These are phyloP conservation scores for Moesziomyces sp. DNA, from an alignment of 1,284 basidiomycete species.

Conservation along the genomic window DNA sequence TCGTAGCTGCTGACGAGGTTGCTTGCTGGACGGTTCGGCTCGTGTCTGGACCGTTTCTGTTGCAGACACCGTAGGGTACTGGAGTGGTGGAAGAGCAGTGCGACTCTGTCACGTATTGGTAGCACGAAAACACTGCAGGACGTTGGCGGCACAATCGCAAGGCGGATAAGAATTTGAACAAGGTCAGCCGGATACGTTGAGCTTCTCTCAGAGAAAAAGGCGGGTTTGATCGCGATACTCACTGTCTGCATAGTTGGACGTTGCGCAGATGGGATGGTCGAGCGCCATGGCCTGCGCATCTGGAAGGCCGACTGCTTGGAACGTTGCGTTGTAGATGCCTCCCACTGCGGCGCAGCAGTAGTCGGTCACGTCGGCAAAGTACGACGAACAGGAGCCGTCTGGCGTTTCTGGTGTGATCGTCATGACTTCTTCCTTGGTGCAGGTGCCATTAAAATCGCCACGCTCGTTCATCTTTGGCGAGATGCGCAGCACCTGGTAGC, in stretches of 20 bases:
- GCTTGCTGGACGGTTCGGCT: slow-evolving; percentile 22
- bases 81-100: slow-evolving; percentile 43
- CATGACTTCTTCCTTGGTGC: slow-evolving; percentile 33
- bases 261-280: slow-evolving; percentile 45
- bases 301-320: slow-evolving; percentile 28
- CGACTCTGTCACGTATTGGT: slow-evolving; percentile 48
- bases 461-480: slow-evolving; percentile 44
- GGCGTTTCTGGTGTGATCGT: slow-evolving; percentile 48
- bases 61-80: slow-evolving; percentile 49
- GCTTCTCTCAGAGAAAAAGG: too few relatives aligned
- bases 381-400: slow-evolving; percentile 40
- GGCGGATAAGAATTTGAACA: neutral
- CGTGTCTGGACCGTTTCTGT: slow-evolving; percentile 36
- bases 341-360: slow-evolving; percentile 58
- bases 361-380: slow-evolving; percentile 55
- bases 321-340: slow-evolving; percentile 41
- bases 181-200: neutral
- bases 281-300: slow-evolving; percentile 33
- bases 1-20: slow-evolving; percentile 16
- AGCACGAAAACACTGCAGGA: slow-evolving; percentile 45
- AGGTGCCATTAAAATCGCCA: slow-evolving; percentile 51
- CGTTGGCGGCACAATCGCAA: too few relatives aligned
- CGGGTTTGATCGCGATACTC: slow-evolving; percentile 7
- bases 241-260: slow-evolving; percentile 53
- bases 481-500: slow-evolving; percentile 22